Conservation (phyloP, 192 early-diverging fungal genomes). For the Entophlyctis luteolus region DNA sequence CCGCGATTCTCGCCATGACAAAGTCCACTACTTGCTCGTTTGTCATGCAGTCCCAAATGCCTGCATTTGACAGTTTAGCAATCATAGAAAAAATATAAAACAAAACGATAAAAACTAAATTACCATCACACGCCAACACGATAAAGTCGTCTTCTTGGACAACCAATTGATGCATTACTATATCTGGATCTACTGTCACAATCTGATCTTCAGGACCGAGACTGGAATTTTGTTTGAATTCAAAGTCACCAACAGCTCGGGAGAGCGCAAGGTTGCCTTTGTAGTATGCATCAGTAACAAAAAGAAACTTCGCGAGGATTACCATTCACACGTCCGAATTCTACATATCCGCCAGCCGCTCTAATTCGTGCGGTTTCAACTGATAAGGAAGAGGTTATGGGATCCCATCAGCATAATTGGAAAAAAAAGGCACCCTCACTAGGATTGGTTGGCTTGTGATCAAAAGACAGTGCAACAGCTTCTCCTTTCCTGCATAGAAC, state of each 20-base stretch:
- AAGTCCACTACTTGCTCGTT: constrained; percentile 87
- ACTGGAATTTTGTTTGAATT: constrained; percentile 87
- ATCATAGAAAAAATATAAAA: background rate
- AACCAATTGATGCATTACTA: constrained; percentile 55
- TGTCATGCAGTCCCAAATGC: constrained; percentile 97
- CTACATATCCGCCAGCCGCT: constrained; percentile 93
- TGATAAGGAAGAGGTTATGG: constrained; percentile 9
- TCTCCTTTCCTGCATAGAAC: constrained; percentile 78
- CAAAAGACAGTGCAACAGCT: constrained; percentile 74
- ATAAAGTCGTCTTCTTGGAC: constrained; percentile 82
- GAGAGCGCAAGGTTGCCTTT: constrained; percentile 90
- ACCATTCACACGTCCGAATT: constrained; percentile 98
- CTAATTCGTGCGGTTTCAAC: constrained; percentile 80
- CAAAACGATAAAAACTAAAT: background rate
- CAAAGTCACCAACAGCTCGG: constrained; percentile 96
- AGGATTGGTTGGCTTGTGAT: constrained; percentile 92
- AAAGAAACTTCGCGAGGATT: background rate
- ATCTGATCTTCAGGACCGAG: constrained; percentile 83
- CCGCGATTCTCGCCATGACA: constrained; percentile 66
- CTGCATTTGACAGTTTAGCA: constrained; percentile 39
- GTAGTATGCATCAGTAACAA: no score
- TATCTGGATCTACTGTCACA: constrained; percentile 89
- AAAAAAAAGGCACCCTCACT: constrained; percentile 16
- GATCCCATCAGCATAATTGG: background rate
- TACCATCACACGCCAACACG: constrained; percentile 95